phyloP scores from a whole-genome alignment of 768 basidiomycete species.

The Lanmaoa pseudosensibilis region DNA sequence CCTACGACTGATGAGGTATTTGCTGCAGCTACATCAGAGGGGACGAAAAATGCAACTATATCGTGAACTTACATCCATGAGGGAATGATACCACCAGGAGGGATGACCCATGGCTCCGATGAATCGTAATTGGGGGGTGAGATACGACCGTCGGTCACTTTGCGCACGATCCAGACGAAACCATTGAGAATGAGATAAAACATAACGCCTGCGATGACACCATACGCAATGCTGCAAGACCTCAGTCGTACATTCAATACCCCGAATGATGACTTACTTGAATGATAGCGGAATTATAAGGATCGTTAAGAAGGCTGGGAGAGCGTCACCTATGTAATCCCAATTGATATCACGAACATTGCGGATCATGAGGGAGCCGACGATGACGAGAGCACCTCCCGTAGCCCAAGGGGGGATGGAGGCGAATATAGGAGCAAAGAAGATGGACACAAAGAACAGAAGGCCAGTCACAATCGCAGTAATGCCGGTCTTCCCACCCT shows the following conservation, averaged over 20 bases:
- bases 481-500: conserved; percentile 87
- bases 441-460: conserved; percentile 80
- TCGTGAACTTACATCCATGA: conserved; percentile 56
- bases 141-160: conserved; percentile 56
- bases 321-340: conserved; percentile 84
- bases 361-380: conserved; percentile 87
- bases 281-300: conserved; percentile 76
- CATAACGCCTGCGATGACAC: conserved; percentile 77
- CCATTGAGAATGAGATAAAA: conserved; percentile 76
- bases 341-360: conserved; percentile 88
- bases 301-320: conserved; percentile 82
- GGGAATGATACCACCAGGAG: conserved; percentile 69
- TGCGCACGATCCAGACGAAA: conserved; percentile 56
- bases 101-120: conserved; percentile 69
- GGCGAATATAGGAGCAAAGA: conserved; percentile 88
- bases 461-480: conserved; percentile 72
- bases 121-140: conserved; percentile 62
- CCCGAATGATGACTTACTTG: conserved; percentile 50
- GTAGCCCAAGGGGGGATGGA: conserved; percentile 88
- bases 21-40: conserved; percentile 19
- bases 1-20: conserved; percentile 24
- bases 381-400: conserved; percentile 80
- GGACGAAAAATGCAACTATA: not conserved
- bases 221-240: conserved; percentile 73
- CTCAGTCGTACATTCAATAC: not conserved